These are phyloP conservation scores for Colletotrichum sp. DNA, from an alignment of 2,329 filamentous ascomycete species.

Conservation along the genomic window DNA sequence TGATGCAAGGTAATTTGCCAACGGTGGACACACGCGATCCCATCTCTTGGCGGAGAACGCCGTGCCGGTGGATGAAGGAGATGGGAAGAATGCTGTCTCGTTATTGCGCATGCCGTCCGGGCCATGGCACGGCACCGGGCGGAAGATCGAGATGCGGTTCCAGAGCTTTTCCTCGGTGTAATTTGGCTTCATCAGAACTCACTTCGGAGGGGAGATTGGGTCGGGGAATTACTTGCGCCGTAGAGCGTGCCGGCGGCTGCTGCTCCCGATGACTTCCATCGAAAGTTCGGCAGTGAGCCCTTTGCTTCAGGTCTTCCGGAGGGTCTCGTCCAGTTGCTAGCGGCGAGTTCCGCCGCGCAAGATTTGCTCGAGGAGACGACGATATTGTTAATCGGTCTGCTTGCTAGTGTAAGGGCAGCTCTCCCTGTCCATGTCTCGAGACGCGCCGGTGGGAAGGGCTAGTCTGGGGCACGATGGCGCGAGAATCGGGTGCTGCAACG, in stretches of 20 bases:
- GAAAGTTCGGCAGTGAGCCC: neutral
- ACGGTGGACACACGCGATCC: neutral
- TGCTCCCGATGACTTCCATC: neutral
- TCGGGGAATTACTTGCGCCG: neutral
- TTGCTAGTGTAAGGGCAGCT: neutral
- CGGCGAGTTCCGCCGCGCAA: neutral
- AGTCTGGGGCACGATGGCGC: neutral
- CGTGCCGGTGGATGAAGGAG: neutral
- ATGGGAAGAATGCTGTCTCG: neutral
- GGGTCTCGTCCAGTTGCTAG: neutral
- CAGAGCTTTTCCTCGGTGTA: neutral
- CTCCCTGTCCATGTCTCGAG: conserved; percentile 17
- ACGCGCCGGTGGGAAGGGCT: neutral
- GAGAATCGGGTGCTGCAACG: neutral
- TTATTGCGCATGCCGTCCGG: neutral
- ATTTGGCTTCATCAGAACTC: neutral
- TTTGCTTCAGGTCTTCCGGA: neutral
- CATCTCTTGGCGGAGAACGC: neutral
- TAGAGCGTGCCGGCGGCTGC: neutral
- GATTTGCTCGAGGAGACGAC: neutral
- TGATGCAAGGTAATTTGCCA: neutral
- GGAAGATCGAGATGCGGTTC: neutral
- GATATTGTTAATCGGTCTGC: neutral
- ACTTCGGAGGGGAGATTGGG: neutral
- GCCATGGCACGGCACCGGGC: neutral